These are phyloP conservation scores for Dothistroma pini DNA, from an alignment of 2,329 filamentous ascomycete species.

Conservation along the genomic window DNA sequence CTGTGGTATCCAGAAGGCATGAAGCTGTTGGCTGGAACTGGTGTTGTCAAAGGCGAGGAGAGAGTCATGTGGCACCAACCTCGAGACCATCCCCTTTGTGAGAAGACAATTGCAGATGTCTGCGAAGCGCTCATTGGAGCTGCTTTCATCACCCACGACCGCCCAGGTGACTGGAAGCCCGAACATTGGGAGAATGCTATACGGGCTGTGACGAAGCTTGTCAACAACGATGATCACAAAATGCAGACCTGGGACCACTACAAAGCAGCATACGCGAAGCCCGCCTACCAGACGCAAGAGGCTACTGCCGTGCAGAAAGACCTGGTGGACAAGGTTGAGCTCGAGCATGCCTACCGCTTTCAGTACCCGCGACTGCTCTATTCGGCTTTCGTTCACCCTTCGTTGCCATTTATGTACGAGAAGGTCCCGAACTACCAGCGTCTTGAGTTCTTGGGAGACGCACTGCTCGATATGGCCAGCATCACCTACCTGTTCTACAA, in stretches of 20 bases:
- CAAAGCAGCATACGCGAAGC: slow-evolving; percentile 62
- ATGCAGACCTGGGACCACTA: slow-evolving; percentile 73
- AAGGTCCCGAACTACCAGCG: slow-evolving; percentile 85
- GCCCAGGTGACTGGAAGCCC: slow-evolving; percentile 39
- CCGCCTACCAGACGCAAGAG: slow-evolving; percentile 63
- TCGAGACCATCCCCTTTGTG: slow-evolving; percentile 64
- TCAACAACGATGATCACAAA: slow-evolving; percentile 64
- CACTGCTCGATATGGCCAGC: slow-evolving; percentile 79
- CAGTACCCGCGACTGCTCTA: slow-evolving; percentile 69
- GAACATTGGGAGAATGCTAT: slow-evolving; percentile 58
- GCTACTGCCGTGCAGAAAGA: slow-evolving; percentile 65
- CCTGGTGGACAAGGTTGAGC: slow-evolving; percentile 61
- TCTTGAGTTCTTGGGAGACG: slow-evolving; percentile 87
- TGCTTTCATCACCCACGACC: slow-evolving; percentile 58
- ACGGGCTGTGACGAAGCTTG: slow-evolving; percentile 65
- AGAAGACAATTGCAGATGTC: slow-evolving; percentile 80
- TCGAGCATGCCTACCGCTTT: slow-evolving; percentile 64
- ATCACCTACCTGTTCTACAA: slow-evolving; percentile 76
- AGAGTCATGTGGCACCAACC: slow-evolving; percentile 40
- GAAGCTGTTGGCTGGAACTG: slow-evolving; percentile 63
- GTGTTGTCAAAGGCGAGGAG: slow-evolving; percentile 37
- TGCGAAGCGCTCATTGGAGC: slow-evolving; percentile 93
- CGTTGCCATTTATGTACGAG: slow-evolving; percentile 70
- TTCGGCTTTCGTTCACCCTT: slow-evolving; percentile 85
- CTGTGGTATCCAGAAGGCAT: slow-evolving; percentile 86